These are phyloP conservation scores for Candida hungchunana DNA, from an alignment of 805 yeast genomes.

Conservation along the genomic window DNA sequence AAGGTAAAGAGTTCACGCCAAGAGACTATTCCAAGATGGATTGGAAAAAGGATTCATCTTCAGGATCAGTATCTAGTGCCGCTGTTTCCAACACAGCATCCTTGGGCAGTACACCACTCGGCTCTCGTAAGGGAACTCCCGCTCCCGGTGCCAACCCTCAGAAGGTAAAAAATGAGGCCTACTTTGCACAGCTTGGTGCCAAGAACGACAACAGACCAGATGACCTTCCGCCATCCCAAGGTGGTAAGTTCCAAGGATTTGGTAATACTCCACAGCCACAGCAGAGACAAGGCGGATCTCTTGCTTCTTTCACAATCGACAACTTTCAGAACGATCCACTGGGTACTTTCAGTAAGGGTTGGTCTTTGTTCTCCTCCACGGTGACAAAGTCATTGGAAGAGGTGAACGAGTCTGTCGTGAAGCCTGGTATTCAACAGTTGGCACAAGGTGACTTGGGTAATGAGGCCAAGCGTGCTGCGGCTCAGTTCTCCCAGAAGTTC, in stretches of 20 bases:
- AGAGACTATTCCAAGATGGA: constrained; percentile 49
- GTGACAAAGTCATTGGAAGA: constrained; percentile 80
- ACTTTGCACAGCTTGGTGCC: constrained; percentile 76
- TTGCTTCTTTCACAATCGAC: constrained; percentile 58
- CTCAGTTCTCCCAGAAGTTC: constrained; percentile 92
- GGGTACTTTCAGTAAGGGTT: constrained; percentile 87
- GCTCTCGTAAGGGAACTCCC: constrained; percentile 41
- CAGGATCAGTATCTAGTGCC: too few species aligned
- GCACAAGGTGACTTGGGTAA: constrained; percentile 72
- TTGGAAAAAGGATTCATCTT: constrained; percentile 24
- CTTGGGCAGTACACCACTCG: constrained; percentile 26
- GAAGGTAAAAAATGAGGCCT: constrained; percentile 66
- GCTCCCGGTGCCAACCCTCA: constrained; percentile 21
- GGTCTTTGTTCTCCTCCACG: constrained; percentile 89
- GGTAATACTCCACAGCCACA: constrained; percentile 70
- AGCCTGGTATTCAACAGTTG: constrained; percentile 83
- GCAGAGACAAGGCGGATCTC: constrained; percentile 33
- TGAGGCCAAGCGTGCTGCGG: constrained; percentile 90
- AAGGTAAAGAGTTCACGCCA: constrained; percentile 60
- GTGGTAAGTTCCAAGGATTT: constrained; percentile 89
- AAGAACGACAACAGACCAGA: constrained; percentile 70
- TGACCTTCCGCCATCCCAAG: constrained; percentile 84
- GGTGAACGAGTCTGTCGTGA: constrained; percentile 83
- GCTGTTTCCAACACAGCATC: constrained; percentile 2
- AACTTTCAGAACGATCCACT: constrained; percentile 78